Evolutionary conservation across 2,329 filamentous ascomycete species (phyloP).

Genomic region (Sclerotinia minor): DNA sequence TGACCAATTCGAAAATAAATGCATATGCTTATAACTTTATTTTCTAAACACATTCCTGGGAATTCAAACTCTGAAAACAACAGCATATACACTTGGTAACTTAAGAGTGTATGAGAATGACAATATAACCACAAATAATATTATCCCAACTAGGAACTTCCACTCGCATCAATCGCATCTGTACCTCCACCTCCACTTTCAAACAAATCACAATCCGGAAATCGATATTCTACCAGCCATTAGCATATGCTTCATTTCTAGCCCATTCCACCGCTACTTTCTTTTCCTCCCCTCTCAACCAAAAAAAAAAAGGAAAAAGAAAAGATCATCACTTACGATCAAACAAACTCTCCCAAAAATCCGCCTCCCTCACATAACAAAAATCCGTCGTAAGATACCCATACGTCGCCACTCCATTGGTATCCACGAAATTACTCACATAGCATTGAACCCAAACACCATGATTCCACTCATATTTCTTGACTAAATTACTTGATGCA

Average conservation of each 20-base stretch:
- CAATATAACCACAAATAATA: not conserved
- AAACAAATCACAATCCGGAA: constrained; percentile 3
- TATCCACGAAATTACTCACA: not conserved
- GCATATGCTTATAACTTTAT: not conserved
- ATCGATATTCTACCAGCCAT: constrained; percentile 20
- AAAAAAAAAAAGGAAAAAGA: not conserved
- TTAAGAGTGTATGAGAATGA: not conserved
- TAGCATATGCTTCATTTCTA: not conserved
- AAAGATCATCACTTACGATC: constrained; percentile 31
- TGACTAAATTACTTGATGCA: constrained; percentile 16
- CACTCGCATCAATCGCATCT: not conserved
- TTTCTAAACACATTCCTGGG: not conserved
- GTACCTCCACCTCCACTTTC: not conserved
- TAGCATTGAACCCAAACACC: constrained; percentile 19
- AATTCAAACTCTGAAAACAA: not conserved
- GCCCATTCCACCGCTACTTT: not conserved
- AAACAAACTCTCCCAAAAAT: constrained; percentile 32
- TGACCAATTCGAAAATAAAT: not conserved
- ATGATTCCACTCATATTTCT: constrained; percentile 17
- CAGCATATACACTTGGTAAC: not conserved
- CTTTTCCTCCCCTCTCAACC: not conserved
- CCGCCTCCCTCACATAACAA: constrained; percentile 31
- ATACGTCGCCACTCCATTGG: constrained; percentile 24
- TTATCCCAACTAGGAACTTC: not conserved
- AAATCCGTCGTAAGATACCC: constrained; percentile 35